Base-by-base conservation (phyloP, 345 rosid genomes). In the Eucalyptus coolabah region DNA sequence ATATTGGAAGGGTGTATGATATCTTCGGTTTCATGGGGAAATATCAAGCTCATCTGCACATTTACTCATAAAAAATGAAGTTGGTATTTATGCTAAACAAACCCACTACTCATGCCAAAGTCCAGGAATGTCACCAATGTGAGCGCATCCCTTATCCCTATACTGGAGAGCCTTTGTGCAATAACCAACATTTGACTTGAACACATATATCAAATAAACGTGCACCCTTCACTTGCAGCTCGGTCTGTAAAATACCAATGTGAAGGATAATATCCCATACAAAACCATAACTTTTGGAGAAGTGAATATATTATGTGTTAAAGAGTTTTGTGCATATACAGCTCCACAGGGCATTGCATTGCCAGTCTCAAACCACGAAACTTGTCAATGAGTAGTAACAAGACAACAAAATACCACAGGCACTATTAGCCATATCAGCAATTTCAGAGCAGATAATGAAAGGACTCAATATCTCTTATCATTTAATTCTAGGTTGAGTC, bases 21-120 rank as follows among this genome's bases (percentile, higher is more conserved):
- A 54, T 54, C 60, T 90, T 96, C 95, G 88, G 90, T 93, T 92
- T 95, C 96, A 89, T 93, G 91, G 18, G 97, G 94, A 93, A 92
- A 91, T 83, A 94, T 90, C 92, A 97, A 91, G 92, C 94, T 94
- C 92, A 93, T 92, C 97, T 96, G 93, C 89, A 90, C 90, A 47
- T 60, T 45, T 17, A 69, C 82, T 24, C 15, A 24, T 59, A 60
- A 89, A 88, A 63, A 86, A 56, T n/a, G 91, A 92, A 69, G 87
- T 89, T 45, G 32, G 50, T 83, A 19, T 45, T 44, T 19, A 49
- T 69, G 56, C 63, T 19, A 21, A 47, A 88, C 60, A 91, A 72
- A 63, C 44, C 47, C 7, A 19, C 18, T 59, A 28, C 7, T 80
- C 87, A 88, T 47, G 59, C 80, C 63, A 51, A 34, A 87, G 83